Evolutionary conservation across 441 rosid species (phyloP).

Genomic region (Lepidium campestre): DNA sequence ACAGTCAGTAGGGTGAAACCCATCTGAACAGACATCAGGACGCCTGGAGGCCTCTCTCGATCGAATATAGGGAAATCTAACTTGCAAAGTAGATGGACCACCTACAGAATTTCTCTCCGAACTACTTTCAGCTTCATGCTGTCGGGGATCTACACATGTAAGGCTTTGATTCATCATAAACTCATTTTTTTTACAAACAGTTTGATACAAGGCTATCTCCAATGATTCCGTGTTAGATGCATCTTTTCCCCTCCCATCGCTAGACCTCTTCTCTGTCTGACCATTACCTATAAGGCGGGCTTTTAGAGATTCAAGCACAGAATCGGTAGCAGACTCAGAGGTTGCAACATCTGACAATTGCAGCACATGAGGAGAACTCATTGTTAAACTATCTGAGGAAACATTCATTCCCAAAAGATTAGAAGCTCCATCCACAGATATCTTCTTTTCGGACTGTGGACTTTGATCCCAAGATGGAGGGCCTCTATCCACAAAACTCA

Average conservation of each 20-base stretch:
- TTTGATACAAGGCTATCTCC: conserved; percentile 60
- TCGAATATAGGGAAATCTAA: conserved; percentile 42
- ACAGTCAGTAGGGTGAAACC: conserved; percentile 73
- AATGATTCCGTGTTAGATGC: conserved; percentile 40
- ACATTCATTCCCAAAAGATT: conserved; percentile 31
- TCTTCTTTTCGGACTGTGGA: conserved; percentile 35
- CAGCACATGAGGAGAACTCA: conserved; percentile 34
- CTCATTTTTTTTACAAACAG: conserved; percentile 37
- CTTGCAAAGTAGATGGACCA: conserved; percentile 48
- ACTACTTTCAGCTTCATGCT: conserved; percentile 32
- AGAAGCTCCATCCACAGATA: conserved; percentile 27
- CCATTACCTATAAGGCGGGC: conserved; percentile 47
- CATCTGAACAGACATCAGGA: conserved; percentile 40
- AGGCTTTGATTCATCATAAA: conserved; percentile 22
- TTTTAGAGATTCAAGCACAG: conserved; percentile 52
- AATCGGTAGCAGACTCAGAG: conserved; percentile 40
- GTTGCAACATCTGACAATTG: conserved; percentile 47
- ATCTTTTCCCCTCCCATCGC: conserved; percentile 37
- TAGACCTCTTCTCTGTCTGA: conserved; percentile 36
- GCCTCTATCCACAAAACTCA: conserved; percentile 73
- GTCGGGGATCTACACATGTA: conserved; percentile 25
- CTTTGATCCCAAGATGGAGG: conserved; percentile 68
- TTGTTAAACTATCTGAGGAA: conserved; percentile 34
- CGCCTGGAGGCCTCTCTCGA: conserved; percentile 47
- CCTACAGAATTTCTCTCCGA: conserved; percentile 22